Percentiles rank a stretch among this genome's conserved stretches.
These are phyloP conservation scores for Colletotrichum sp. DNA, from an alignment of 2,329 filamentous ascomycete genomes.

Conservation along the genomic window DNA sequence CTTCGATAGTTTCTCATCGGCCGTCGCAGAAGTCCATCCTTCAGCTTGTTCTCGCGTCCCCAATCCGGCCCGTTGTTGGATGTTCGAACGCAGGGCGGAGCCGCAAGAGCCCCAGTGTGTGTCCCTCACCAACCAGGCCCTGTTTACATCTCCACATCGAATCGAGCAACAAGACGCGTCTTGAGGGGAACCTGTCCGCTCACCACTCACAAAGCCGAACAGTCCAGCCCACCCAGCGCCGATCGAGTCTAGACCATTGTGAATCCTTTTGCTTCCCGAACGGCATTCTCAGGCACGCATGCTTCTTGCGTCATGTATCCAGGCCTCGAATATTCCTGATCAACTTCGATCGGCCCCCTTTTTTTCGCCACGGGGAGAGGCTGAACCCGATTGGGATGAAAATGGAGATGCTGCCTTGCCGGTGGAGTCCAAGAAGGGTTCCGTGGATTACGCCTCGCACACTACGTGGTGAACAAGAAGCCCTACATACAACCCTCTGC, in stretches of 20 bases:
- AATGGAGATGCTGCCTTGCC: not conserved
- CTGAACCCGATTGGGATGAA: not conserved
- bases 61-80: not conserved
- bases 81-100: not conserved
- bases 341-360: not conserved
- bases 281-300: not conserved
- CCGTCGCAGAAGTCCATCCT: not conserved
- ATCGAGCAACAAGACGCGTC: not conserved
- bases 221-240: not conserved
- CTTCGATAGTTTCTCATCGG: not conserved
- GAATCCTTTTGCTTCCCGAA: not conserved
- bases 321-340: slow-evolving; percentile 9
- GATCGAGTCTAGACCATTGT: slow-evolving; percentile 1
- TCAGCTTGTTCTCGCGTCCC: not conserved
- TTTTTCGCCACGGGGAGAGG: not conserved
- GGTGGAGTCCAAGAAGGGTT: not conserved
- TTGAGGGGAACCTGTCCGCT: not conserved
- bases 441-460: not conserved
- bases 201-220: not conserved
- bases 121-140: not conserved
- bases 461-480: not conserved
- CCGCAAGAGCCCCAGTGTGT: not conserved
- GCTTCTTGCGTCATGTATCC: slow-evolving; percentile 6
- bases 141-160: not conserved
- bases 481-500: not conserved